These are phyloP conservation scores for Didymella pinodella DNA, from an alignment of 2,329 filamentous ascomycete species.

Conservation along the genomic window DNA sequence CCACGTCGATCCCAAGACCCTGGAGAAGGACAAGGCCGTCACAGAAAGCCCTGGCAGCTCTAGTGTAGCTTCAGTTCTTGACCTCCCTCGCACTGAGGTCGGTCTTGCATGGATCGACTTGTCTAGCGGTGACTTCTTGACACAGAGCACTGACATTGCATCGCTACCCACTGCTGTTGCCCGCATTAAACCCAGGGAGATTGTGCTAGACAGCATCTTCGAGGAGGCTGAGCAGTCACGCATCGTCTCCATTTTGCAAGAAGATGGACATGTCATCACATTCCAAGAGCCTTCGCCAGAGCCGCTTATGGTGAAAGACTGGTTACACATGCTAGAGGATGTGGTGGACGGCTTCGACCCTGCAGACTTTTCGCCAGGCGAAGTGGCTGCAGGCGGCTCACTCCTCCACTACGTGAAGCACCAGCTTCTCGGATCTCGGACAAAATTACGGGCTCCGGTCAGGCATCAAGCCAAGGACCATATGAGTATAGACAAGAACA, in stretches of 20 bases:
- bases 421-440: slow-evolving; percentile 76
- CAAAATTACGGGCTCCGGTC: slow-evolving; percentile 84
- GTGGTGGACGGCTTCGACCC: slow-evolving; percentile 65
- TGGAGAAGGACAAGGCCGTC: slow-evolving; percentile 34
- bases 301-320: slow-evolving; percentile 65
- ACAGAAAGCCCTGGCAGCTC: slow-evolving; percentile 40
- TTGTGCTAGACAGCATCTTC: slow-evolving; percentile 71
- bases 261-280: slow-evolving; percentile 78
- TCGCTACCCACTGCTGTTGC: slow-evolving; percentile 82
- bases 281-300: slow-evolving; percentile 65
- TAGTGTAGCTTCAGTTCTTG: slow-evolving; percentile 44
- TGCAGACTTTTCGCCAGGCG: slow-evolving; percentile 68
- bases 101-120: slow-evolving; percentile 94
- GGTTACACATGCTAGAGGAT: slow-evolving; percentile 79
- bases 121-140: slow-evolving; percentile 93
- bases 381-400: slow-evolving; percentile 78
- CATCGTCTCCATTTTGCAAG: slow-evolving; percentile 72
- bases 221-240: slow-evolving; percentile 65
- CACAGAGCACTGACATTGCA: slow-evolving; percentile 74
- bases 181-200: slow-evolving; percentile 82
- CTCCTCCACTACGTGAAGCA: slow-evolving; percentile 86
- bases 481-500: slow-evolving; percentile 93
- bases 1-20: slow-evolving; percentile 60
- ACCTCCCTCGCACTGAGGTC: slow-evolving; percentile 58
- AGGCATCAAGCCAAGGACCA: slow-evolving; percentile 77